phyloP scores from a whole-genome alignment of 2,329 filamentous ascomycete genomes.

The Beauveria australis region DNA sequence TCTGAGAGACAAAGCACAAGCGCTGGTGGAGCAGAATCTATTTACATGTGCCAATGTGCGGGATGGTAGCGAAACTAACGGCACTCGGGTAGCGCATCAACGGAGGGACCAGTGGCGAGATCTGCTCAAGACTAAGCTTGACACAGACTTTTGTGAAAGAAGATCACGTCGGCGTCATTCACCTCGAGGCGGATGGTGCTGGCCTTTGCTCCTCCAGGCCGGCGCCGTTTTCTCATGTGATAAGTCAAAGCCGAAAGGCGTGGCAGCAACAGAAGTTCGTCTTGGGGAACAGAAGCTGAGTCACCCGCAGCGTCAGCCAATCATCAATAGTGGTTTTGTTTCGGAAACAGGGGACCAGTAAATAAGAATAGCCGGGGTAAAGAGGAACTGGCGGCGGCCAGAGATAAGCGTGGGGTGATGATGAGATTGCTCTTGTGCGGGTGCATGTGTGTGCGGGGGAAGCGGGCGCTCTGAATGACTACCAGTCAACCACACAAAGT shows the following conservation, averaged over 20 bases:
- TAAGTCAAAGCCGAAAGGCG: background rate
- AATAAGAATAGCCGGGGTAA: slow-evolving; percentile 11
- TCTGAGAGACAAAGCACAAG: background rate
- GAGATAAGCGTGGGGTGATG: slow-evolving; percentile 9
- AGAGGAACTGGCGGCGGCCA: background rate
- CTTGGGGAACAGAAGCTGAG: background rate
- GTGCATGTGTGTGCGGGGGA: background rate
- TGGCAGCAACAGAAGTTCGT: background rate
- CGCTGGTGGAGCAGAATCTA: background rate
- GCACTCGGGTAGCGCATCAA: slow-evolving; percentile 2
- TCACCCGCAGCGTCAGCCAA: background rate
- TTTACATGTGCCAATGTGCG: slow-evolving; percentile 1
- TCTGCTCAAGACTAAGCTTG: background rate
- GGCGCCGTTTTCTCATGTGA: background rate
- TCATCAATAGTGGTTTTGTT: background rate
- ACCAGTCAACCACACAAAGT: background rate
- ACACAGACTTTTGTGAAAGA: background rate
- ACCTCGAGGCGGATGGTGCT: background rate
- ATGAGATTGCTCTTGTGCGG: background rate
- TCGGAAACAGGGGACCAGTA: background rate
- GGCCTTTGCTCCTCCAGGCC: background rate
- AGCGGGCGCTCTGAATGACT: background rate
- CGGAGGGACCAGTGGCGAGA: background rate
- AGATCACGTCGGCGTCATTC: background rate
- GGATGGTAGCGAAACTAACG: background rate